A percentile compares a stretch with the other conserved stretches of the same genome.
phyloP scores from a whole-genome alignment of 139 green algal genomes.

The Pedinophyceae sp. region DNA sequence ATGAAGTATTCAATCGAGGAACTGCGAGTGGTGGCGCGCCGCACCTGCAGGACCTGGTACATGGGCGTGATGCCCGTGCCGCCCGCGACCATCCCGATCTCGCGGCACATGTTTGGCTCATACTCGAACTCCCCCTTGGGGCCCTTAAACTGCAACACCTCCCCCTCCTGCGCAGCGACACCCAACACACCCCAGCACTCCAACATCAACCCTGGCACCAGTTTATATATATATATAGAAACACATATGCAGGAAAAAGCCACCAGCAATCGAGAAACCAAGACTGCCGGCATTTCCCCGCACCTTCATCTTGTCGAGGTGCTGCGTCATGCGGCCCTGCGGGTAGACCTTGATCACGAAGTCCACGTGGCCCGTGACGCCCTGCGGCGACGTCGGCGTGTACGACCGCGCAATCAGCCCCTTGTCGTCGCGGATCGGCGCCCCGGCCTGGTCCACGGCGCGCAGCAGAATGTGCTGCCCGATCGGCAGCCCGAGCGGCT shows the following conservation, averaged over 20 bases:
- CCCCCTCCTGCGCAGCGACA: background rate
- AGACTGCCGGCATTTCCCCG: background rate
- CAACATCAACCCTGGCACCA: too few relatives aligned
- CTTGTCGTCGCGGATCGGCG: too few relatives aligned
- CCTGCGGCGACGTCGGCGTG: slow-evolving; percentile 51
- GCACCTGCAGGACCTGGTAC: slow-evolving; percentile 45
- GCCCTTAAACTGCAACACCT: slow-evolving; percentile 60
- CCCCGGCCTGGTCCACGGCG: slow-evolving; percentile 16
- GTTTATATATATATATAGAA: too few relatives aligned
- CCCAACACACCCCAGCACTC: background rate
- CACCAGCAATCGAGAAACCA: background rate
- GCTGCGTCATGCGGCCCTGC: slow-evolving; percentile 73
- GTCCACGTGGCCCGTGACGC: slow-evolving; percentile 40
- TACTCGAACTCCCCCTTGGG: slow-evolving; percentile 71
- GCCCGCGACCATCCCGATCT: slow-evolving; percentile 76
- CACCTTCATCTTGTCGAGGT: slow-evolving; percentile 50
- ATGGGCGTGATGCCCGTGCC: slow-evolving; percentile 91
- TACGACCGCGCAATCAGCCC: slow-evolving; percentile 56
- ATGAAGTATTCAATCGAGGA: background rate
- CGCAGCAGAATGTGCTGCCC: slow-evolving; percentile 69
- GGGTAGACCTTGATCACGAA: slow-evolving; percentile 82
- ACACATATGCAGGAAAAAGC: background rate
- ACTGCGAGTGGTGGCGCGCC: background rate
- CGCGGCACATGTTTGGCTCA: slow-evolving; percentile 24
- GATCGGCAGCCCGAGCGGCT: slow-evolving; percentile 58